Base-by-base conservation (phyloP, 768 basidiomycete genomes). In the Tulasnella sp. region DNA sequence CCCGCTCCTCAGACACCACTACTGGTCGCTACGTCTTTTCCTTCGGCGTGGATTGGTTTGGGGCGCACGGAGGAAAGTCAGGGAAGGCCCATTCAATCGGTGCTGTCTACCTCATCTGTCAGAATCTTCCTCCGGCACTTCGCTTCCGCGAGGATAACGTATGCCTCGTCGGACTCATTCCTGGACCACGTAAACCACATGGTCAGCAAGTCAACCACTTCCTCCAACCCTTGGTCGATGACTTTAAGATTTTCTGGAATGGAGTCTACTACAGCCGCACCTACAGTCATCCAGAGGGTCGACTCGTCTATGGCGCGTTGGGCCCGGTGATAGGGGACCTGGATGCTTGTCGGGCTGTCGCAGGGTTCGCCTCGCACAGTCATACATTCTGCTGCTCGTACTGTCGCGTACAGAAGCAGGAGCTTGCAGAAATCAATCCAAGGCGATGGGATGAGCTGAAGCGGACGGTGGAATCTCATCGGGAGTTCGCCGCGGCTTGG, bases 31-130 rank as follows among this genome's bases (percentile, higher is more conserved):
- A 62, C 29, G 26, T 78, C 2, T 83, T 83, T 66, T 73, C 75
- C 0, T 74, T 83, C 0, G 73, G 76, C 29, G 65, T 80, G 12
- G 80, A 84, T 71, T 80, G 76, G 62, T 82, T 82, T 77, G 82
- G 83, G 67, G 79, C 80, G 0, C 72, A 75, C 14, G 75, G 75
- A 0, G 81, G 79, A 74, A 77, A 74, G 16, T 11, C 68, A 1
- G 71, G 75, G 1, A 79, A 80, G 2, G 79, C 79, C 32, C 69
- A 75, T 0, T 82, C 80, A 2, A 70, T 78, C 8, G 80, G 81
- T 3, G 74, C 77, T 0, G 78, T 82, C 12, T 80, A 79, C 22
- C 68, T 83, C 63, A 76, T 77, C 1, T 82, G 81, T 70, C 70
- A 82, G 14, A 82, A 82, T 64, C 77, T 84, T 0, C 83, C 83